Percentiles rank a stretch among this genome's conserved stretches.
These are phyloP conservation scores for Acarospora socialis DNA, from an alignment of 2,329 filamentous ascomycete species.

Conservation along the genomic window DNA sequence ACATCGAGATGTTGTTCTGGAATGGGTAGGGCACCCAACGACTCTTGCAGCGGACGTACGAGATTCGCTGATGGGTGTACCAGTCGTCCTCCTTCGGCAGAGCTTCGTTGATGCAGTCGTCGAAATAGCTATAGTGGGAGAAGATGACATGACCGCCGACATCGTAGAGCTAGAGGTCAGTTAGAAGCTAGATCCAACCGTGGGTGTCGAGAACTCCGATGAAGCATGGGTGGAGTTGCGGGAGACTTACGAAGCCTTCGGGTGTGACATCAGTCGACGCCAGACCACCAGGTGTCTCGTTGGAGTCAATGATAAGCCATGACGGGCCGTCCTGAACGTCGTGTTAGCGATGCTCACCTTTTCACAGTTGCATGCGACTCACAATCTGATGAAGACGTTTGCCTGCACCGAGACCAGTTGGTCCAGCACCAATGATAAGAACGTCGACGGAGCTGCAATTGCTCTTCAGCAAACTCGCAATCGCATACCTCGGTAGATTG, in stretches of 20 bases:
- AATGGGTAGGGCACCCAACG: slow-evolving; percentile 98
- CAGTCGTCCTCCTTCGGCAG: slow-evolving; percentile 88
- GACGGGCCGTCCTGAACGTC: slow-evolving; percentile 66
- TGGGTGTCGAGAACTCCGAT: slow-evolving; percentile 96
- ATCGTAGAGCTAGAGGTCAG: slow-evolving; percentile 66
- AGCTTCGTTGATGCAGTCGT: slow-evolving; percentile 95
- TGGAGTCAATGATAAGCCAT: slow-evolving; percentile 91
- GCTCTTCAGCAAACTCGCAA: slow-evolving; percentile 4
- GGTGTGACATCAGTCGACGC: slow-evolving; percentile 89
- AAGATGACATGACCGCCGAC: slow-evolving; percentile 98
- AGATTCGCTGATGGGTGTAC: slow-evolving; percentile 97
- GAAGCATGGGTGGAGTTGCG: slow-evolving; percentile 66
- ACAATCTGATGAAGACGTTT: slow-evolving; percentile 97
- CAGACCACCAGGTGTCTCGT: slow-evolving; percentile 84
- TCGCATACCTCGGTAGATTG: slow-evolving; percentile 6
- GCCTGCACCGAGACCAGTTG: slow-evolving; percentile 91
- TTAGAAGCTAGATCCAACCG: no score
- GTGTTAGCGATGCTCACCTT: slow-evolving; percentile 5
- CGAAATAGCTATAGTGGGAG: slow-evolving; percentile 99
- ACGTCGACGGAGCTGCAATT: slow-evolving; percentile 71
- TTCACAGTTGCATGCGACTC: slow-evolving; percentile 25
- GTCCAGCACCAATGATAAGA: slow-evolving; percentile 93
- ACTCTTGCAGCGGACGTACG: slow-evolving; percentile 92
- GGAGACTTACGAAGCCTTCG: slow-evolving; percentile 80
- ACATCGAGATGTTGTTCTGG: slow-evolving; percentile 99